These are phyloP conservation scores for Torrubiella hemipterigena DNA, from an alignment of 2,329 filamentous ascomycete genomes.

Conservation along the genomic window DNA sequence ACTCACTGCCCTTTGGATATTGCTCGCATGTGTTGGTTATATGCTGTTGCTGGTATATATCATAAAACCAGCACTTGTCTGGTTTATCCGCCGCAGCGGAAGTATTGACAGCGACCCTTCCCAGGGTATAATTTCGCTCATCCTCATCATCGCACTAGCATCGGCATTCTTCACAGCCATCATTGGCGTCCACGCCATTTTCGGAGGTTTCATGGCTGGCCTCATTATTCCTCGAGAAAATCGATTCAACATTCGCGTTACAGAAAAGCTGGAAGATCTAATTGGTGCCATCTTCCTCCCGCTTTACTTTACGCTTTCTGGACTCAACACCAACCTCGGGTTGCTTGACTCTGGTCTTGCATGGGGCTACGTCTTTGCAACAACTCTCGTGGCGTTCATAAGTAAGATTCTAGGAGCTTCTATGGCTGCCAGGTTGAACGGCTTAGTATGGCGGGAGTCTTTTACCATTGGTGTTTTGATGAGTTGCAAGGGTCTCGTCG, in stretches of 20 bases:
- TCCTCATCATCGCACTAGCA: conserved; percentile 63
- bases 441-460: conserved; percentile 81
- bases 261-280: conserved; percentile 89
- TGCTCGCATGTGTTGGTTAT: conserved; percentile 66
- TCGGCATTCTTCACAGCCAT: conserved; percentile 81
- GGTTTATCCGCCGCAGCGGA: conserved; percentile 59
- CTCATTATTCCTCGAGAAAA: conserved; percentile 84
- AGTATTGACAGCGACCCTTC: conserved; percentile 81
- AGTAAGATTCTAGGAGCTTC: conserved; percentile 79
- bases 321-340: conserved; percentile 77
- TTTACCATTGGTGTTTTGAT: conserved; percentile 81
- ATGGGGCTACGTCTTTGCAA: conserved; percentile 82
- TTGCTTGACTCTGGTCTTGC: conserved; percentile 69
- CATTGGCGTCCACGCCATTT: conserved; percentile 90
- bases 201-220: conserved; percentile 82
- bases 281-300: conserved; percentile 75
- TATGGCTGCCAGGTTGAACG: conserved; percentile 61
- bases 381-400: conserved; percentile 69
- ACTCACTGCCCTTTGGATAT: conserved; percentile 71
- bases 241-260: conserved; percentile 81
- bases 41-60: conserved; percentile 61
- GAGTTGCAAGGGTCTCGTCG: conserved; percentile 93
- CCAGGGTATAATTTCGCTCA: conserved; percentile 73
- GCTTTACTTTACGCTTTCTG: conserved; percentile 87
- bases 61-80: conserved; percentile 64